Percentiles rank a stretch among this genome's conserved stretches.
Conservation (phyloP, 192 early-diverging fungal genomes). For the Coemansia sp. region DNA sequence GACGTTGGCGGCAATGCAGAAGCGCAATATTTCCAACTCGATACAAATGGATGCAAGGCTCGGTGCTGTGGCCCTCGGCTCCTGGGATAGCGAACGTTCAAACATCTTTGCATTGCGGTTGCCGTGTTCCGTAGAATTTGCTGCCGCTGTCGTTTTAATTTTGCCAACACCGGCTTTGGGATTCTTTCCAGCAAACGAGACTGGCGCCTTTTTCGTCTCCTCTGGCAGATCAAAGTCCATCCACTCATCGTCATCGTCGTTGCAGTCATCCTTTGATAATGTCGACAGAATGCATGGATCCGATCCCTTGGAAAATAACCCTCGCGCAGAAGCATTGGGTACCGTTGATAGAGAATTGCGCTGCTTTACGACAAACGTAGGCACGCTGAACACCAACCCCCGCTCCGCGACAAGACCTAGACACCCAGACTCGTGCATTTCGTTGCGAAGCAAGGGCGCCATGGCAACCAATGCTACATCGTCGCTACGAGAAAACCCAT, state of each 20-base stretch:
- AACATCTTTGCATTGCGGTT: neutral
- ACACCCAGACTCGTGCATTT: conserved; percentile 50
- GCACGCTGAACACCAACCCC: conserved; percentile 22
- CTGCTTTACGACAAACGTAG: conserved; percentile 15
- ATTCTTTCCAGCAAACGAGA: neutral
- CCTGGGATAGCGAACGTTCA: neutral
- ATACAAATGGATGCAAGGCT: conserved; percentile 30
- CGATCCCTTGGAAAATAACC: neutral
- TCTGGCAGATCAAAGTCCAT: conserved; percentile 52
- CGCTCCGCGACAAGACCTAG: conserved; percentile 36
- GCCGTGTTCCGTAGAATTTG: neutral
- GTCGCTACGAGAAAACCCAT: conserved; percentile 42
- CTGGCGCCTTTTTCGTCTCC: conserved; percentile 8
- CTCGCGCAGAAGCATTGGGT: neutral
- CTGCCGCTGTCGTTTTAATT: neutral
- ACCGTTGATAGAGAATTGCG: neutral
- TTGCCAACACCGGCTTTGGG: neutral
- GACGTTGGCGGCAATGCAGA: conserved; percentile 34
- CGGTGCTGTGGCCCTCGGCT: conserved; percentile 14
- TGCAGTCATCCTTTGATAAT: neutral
- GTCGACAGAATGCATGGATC: neutral
- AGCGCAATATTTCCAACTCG: conserved; percentile 46
- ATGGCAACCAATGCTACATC: conserved; percentile 48
- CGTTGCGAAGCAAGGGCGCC: conserved; percentile 42
- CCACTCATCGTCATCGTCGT: conserved; percentile 33